Evolutionary conservation across 2,329 filamentous ascomycete species (phyloP), one percentile per base, ranked within the genome.

Genomic region (Aspergillus melleus): DNA sequence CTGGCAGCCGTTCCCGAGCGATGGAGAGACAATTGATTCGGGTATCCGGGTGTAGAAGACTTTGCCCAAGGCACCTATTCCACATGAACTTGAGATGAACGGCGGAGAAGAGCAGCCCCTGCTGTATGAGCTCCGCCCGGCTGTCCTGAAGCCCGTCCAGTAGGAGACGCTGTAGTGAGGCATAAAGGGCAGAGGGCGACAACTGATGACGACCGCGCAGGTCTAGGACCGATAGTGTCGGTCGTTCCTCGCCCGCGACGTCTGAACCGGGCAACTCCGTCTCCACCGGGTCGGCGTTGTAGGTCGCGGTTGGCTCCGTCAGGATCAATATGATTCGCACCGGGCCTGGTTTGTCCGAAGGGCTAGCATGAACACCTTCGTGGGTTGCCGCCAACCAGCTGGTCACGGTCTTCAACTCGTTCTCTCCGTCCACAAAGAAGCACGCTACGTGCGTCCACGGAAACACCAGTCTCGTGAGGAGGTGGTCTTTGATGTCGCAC

Each of bases 381-480:
- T 32, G 36, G 30, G 50, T 9, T 52, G 51, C 22, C 20, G 32
- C 49, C 19, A 39, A 58, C 46, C 24, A 66, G 58, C 49, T 62
- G 56, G 20, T 57, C 36, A 24, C 42, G 51, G 29, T 30, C 49
- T 11, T 54, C 14, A 64, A 52, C 24, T 64, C 61, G 44, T 51
- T 57, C 22, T 26, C n/a, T 20, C 52, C 58, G 44, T 63, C 58
- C 47, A 62, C 52, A 29, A 66, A 66, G 5, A 66, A 39, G 52
- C 61, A 66, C 20, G 63, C 22, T 20, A 63, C 24, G 29, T 61
- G 51, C n/a, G 59, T 61, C 64, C 57, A 64, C 26, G 62, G 58
- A 20, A 64, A 54, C 16, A 64, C 19, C 49, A 50, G 49, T 22
- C 49, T 22, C 22, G 19, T 22, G 5, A 50, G 19, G 19, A 50